These are phyloP conservation scores for Naematelia aurantialba DNA, from an alignment of 768 basidiomycete species.

Conservation along the genomic window DNA sequence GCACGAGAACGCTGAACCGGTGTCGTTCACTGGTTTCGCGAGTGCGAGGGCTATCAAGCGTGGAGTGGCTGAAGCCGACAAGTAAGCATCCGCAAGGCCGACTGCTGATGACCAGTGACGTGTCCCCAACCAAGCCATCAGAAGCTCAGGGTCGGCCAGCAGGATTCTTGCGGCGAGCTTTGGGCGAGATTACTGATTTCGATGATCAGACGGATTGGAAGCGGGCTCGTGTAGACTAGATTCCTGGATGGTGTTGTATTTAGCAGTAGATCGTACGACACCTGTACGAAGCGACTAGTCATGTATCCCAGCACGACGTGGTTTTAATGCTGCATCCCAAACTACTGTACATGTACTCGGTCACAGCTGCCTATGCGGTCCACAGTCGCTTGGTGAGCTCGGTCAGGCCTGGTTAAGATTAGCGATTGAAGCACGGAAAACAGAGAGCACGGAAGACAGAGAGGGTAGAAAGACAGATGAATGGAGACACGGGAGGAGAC, in stretches of 20 bases:
- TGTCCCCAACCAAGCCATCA: conserved; percentile 25
- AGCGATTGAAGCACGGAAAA: too few relatives aligned
- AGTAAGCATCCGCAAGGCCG: not conserved
- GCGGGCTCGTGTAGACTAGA: conserved; percentile 4
- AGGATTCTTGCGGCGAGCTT: conserved; percentile 11
- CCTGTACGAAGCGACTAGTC: not conserved
- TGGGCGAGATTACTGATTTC: conserved; percentile 26
- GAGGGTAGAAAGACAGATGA: too few relatives aligned
- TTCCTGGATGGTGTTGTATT: not conserved
- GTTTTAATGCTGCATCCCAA: not conserved
- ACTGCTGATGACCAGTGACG: conserved; percentile 12
- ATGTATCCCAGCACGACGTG: not conserved
- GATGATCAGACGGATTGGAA: conserved; percentile 9
- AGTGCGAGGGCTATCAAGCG: conserved; percentile 41
- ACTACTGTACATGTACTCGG: conserved; percentile 4
- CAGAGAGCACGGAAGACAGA: too few relatives aligned
- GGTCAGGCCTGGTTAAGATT: conserved; percentile 62
- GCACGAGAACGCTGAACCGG: conserved; percentile 14
- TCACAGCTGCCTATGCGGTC: conserved; percentile 61
- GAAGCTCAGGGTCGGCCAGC: conserved; percentile 1
- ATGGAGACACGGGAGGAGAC: too few relatives aligned
- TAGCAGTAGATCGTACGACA: too few relatives aligned
- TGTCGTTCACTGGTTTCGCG: conserved; percentile 15
- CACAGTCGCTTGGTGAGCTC: conserved; percentile 79
- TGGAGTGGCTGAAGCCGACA: conserved; percentile 3